Evolutionary conservation across 306 rosid species (phyloP), one percentile per base, ranked within the genome.

Genomic region (Vigna mungo): DNA sequence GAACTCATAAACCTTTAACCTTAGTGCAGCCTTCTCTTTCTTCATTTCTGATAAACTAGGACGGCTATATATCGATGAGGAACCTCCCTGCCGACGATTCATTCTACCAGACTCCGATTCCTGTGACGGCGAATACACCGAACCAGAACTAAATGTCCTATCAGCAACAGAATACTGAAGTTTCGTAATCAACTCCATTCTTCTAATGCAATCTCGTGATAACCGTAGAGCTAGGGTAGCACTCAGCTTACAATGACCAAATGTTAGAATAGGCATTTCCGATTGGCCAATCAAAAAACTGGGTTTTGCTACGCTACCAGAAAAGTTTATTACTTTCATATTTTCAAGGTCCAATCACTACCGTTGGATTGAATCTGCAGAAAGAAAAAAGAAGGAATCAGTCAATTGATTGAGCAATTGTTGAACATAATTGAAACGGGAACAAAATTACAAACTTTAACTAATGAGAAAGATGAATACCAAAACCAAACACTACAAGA

Each of bases 41-140:
- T 82, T 92, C 96, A 90, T 91, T 23, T 91, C 91, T 12, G 89
- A 73, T 66, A 96, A 87, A 86, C 99, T 91, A 64, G 99, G 99
- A 76, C 88, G 97, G 71, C 74, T 81, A 48, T 89, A 90, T 34
- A 88, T 48, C 9, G 96, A 87, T 8, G 97, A 86, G 18, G 89
- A 61, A 9, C 88, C 87, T 46, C 86, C 84, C 44, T 41, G 81
- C 70, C 78, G 90, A 81, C 79, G 78, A 70, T 74, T 84, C 82
- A 78, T 47, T 20, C 83, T 60, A 68, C 59, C 23, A 3, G 86
- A 65, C 58, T 73, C 83, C 10, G 30, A 20, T 54, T 78, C 89
- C 11, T 90, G 65, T 2, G 32, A 34, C 5, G 85, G 83, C 2
- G 83, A 82, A 74, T 76, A 82, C 36, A 47, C 68, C 12, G 90